phyloP scores from a whole-genome alignment of 306 rosid genomes.

The Acacia acuminata region DNA sequence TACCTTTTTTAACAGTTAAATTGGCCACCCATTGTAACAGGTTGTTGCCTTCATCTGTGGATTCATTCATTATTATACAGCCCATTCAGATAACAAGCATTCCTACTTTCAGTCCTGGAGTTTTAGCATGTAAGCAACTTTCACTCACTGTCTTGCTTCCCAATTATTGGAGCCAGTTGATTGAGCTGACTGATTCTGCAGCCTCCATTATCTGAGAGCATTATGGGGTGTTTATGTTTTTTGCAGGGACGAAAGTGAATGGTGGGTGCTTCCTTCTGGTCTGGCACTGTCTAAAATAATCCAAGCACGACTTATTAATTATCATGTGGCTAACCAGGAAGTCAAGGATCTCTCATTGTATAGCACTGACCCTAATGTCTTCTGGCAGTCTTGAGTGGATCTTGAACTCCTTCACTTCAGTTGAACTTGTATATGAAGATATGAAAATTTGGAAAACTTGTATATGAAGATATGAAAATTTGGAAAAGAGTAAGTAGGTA shows the following conservation, averaged over 20 bases:
- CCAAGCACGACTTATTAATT: slow-evolving; percentile 82
- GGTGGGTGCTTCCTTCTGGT: slow-evolving; percentile 98
- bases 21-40: slow-evolving; percentile 44
- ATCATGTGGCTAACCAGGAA: slow-evolving; percentile 92
- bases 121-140: slow-evolving; percentile 79
- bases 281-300: slow-evolving; percentile 73
- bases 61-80: slow-evolving; percentile 62
- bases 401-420: background rate
- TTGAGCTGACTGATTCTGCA: background rate
- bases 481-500: background rate
- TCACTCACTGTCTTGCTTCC: background rate
- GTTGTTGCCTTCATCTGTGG: slow-evolving; percentile 87
- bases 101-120: slow-evolving; percentile 78
- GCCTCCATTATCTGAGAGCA: background rate
- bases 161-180: slow-evolving; percentile 6
- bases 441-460: background rate
- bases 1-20: slow-evolving; percentile 5
- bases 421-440: background rate
- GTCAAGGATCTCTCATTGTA: slow-evolving; percentile 88
- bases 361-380: slow-evolving; percentile 70
- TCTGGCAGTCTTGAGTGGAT: slow-evolving; percentile 72
- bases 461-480: background rate
- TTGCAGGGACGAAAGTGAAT: slow-evolving; percentile 96
- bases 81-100: slow-evolving; percentile 52
- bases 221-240: background rate